Conservation (phyloP, 78 protist genomes). For the Dictyostelium citrinum region DNA sequence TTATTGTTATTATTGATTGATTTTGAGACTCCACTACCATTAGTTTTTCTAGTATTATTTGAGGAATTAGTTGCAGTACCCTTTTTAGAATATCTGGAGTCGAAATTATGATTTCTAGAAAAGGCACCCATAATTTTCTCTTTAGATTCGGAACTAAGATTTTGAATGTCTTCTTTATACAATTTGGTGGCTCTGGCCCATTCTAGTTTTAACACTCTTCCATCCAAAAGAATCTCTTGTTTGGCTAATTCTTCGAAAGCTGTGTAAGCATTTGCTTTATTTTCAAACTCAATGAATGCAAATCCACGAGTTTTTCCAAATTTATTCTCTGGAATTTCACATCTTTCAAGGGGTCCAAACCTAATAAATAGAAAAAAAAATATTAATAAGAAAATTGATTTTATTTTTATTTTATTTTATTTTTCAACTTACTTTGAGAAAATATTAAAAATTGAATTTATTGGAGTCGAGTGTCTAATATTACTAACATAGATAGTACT, state of each 20-base stretch:
- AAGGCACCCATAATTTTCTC: slow-evolving; percentile 71
- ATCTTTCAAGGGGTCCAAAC: slow-evolving; percentile 62
- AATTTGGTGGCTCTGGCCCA: slow-evolving; percentile 78
- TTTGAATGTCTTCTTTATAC: slow-evolving; percentile 76
- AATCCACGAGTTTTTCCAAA: slow-evolving; percentile 78
- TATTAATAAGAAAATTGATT: not conserved
- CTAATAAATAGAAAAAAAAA: not conserved
- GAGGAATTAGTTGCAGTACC: not conserved
- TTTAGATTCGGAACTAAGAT: slow-evolving; percentile 49
- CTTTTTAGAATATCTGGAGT: slow-evolving; percentile 45
- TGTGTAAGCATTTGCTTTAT: slow-evolving; percentile 30
- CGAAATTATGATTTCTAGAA: slow-evolving; percentile 73
- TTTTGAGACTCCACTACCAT: not conserved
- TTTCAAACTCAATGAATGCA: slow-evolving; percentile 74
- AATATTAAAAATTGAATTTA: slow-evolving; percentile 54
- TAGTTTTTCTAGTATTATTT: not conserved
- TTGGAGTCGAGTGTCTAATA: slow-evolving; percentile 69
- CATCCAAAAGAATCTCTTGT: slow-evolving; percentile 61
- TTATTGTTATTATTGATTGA: not conserved
- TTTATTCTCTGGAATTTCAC: slow-evolving; percentile 73
- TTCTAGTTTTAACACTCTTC: slow-evolving; percentile 59
- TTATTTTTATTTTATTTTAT: not conserved
- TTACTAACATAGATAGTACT: slow-evolving; percentile 80
- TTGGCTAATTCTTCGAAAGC: slow-evolving; percentile 55
- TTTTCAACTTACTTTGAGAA: slow-evolving; percentile 21